Evolutionary conservation across 202 grass and related monocot species (phyloP).

Genomic region (Elaeis oleifera): DNA sequence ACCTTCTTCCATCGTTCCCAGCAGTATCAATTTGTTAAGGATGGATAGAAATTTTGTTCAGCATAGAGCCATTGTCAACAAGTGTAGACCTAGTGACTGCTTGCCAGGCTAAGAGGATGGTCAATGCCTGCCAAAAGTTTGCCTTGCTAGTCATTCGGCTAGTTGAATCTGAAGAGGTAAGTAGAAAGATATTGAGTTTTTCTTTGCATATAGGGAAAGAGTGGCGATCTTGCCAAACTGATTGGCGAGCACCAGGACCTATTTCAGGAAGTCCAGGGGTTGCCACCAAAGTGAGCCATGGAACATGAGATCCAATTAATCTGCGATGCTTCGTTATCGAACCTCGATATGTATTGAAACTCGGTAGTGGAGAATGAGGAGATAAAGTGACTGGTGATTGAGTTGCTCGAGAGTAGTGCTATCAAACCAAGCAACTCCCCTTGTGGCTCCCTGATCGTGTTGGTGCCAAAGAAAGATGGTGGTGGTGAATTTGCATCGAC

Average conservation of each 20-base stretch:
- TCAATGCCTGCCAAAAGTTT: too few species aligned
- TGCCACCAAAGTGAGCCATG: not conserved
- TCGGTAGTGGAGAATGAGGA: not conserved
- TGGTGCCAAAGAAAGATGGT: not conserved
- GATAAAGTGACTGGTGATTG: not conserved
- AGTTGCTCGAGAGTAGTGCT: not conserved
- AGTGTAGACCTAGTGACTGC: not conserved
- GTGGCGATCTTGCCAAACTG: too few species aligned
- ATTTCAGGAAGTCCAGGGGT: too few species aligned
- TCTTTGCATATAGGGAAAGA: too few species aligned
- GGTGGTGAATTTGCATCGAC: not conserved
- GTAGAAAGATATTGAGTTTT: too few species aligned
- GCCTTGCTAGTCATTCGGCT: too few species aligned
- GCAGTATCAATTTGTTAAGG: not conserved
- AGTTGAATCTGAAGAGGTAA: too few species aligned
- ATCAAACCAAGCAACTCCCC: not conserved
- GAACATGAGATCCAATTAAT: not conserved
- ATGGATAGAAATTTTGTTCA: not conserved
- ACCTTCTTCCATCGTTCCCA: not conserved
- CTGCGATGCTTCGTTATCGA: not conserved
- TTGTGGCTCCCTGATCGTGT: not conserved
- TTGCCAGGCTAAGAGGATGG: too few species aligned
- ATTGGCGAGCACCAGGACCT: too few species aligned
- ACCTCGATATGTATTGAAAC: not conserved
- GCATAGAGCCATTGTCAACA: not conserved